These are phyloP conservation scores for Chiua sp. DNA, from an alignment of 1,284 basidiomycete genomes.

Conservation along the genomic window DNA sequence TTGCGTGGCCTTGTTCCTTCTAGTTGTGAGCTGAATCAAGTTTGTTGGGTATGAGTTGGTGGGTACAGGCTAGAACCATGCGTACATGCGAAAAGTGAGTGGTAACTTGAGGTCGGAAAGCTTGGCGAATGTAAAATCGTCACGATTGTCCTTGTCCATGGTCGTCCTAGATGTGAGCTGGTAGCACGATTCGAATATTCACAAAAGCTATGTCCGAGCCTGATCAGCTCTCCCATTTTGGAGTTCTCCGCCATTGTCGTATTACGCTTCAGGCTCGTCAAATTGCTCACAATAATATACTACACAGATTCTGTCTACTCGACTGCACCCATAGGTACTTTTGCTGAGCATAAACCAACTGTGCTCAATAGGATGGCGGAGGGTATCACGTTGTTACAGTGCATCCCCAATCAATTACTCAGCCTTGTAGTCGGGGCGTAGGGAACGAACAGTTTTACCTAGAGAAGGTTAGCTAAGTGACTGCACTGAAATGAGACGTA, in stretches of 20 bases:
- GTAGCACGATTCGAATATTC: no score
- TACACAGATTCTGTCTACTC: constrained; percentile 8
- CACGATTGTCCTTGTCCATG: constrained; percentile 80
- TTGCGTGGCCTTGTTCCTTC: constrained; percentile 77
- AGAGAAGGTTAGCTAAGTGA: constrained; percentile 12
- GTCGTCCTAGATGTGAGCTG: not conserved
- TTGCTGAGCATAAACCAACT: constrained; percentile 21
- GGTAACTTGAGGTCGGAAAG: constrained; percentile 87
- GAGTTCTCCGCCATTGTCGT: not conserved
- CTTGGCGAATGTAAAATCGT: constrained; percentile 91
- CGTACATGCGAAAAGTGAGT: constrained; percentile 88
- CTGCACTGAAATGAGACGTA: not conserved
- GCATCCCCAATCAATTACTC: constrained; percentile 40
- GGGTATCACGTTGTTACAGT: constrained; percentile 11
- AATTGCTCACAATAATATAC: not conserved
- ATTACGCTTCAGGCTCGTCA: not conserved
- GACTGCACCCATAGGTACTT: constrained; percentile 33
- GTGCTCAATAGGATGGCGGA: constrained; percentile 13
- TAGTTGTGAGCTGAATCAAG: constrained; percentile 71
- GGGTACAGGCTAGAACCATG: constrained; percentile 9
- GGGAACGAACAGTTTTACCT: constrained; percentile 79
- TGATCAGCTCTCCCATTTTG: not conserved
- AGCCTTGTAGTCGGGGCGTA: constrained; percentile 79
- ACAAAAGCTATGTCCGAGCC: no score
- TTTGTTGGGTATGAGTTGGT: constrained; percentile 11